Percentiles rank a stretch among this genome's conserved stretches.
These are phyloP conservation scores for Eruca vesicaria DNA, from an alignment of 441 rosid species.

Conservation along the genomic window DNA sequence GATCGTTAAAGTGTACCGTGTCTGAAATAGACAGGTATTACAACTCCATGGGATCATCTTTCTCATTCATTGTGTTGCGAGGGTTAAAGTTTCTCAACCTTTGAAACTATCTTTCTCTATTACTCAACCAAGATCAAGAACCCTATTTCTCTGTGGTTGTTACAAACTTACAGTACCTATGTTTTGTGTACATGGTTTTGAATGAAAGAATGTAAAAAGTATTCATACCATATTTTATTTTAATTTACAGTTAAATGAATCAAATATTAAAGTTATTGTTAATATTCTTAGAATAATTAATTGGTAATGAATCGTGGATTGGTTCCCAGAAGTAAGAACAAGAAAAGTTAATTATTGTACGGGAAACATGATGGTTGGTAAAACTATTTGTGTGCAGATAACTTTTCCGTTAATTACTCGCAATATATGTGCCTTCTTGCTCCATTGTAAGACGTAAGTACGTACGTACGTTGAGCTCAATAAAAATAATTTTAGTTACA, in stretches of 20 bases:
- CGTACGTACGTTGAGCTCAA: not conserved
- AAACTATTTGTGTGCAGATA: not conserved
- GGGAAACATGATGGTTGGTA: not conserved
- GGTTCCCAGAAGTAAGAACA: constrained; percentile 31
- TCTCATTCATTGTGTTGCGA: constrained; percentile 11
- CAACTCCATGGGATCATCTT: not conserved
- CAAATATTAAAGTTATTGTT: not conserved
- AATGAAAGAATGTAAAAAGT: not conserved
- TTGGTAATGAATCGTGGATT: not conserved
- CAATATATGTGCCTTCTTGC: not conserved
- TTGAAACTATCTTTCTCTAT: constrained; percentile 21
- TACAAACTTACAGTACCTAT: not conserved
- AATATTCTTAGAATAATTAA: too few species aligned
- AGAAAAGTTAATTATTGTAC: constrained; percentile 22
- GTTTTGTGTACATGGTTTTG: not conserved
- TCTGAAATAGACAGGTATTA: constrained; percentile 42
- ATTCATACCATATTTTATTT: not conserved
- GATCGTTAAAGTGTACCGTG: constrained; percentile 69
- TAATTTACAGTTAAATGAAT: too few species aligned
- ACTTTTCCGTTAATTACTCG: not conserved
- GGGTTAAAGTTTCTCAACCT: not conserved
- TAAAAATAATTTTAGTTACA: not conserved
- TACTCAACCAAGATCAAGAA: not conserved
- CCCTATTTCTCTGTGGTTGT: not conserved
- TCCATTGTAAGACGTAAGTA: not conserved